Conservation (phyloP, 768 basidiomycete species). For the Leccinum boreale region DNA sequence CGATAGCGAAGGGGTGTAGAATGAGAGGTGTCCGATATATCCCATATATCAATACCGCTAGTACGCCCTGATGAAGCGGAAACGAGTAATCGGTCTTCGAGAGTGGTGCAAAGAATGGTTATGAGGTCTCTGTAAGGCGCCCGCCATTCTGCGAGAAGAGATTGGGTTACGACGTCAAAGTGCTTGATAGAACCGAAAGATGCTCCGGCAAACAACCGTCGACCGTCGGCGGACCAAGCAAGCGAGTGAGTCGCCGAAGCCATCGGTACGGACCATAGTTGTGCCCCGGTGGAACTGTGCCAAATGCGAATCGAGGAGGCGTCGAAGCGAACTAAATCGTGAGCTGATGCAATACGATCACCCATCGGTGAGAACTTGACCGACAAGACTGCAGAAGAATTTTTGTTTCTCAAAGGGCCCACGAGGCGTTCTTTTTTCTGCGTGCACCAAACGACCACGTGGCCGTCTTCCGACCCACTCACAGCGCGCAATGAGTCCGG, state of each 20-base stretch:
- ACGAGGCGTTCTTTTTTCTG: not conserved
- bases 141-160: not conserved
- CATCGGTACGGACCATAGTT: not conserved
- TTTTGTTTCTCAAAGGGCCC: constrained; percentile 1
- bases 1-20: too few relatives aligned
- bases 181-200: constrained; percentile 4
- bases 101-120: constrained; percentile 6
- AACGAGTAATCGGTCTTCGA: constrained; percentile 4
- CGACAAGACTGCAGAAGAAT: constrained; percentile 3
- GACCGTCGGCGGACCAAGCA: constrained; percentile 16
- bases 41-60: too few relatives aligned
- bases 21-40: too few relatives aligned
- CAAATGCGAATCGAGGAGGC: constrained; percentile 6
- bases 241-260: constrained; percentile 5
- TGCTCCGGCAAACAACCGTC: constrained; percentile 11
- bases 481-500: not conserved
- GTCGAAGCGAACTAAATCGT: not conserved
- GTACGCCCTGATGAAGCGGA: too few relatives aligned
- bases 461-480: not conserved
- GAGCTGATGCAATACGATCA: constrained; percentile 4
- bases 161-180: constrained; percentile 3
- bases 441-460: not conserved
- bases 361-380: constrained; percentile 18
- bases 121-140: constrained; percentile 1
- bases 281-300: constrained; percentile 8